Evolutionary conservation across 225 moss, liverwort and hornwort genomes (phyloP), one percentile per base, ranked within the genome.

Genomic region (Lunularia cruciata): DNA sequence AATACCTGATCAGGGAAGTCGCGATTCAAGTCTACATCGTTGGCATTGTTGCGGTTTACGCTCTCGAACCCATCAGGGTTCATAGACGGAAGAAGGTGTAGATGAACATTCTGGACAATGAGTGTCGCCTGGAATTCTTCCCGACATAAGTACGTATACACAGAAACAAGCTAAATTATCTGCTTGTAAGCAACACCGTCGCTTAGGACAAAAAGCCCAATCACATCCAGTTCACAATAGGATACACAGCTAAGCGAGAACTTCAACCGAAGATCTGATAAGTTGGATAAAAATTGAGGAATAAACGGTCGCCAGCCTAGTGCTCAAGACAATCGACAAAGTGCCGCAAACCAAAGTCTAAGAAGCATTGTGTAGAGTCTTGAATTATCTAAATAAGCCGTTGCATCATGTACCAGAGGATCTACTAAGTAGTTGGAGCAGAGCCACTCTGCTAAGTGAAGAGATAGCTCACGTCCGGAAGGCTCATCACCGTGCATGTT

Each of bases 401-500:
- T 51, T 59, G 27, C 6, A 71, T 45, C 68, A 68, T 73, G 69
- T 76, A 83, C 94, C 91, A 73, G 76, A 6, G 82, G 48, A 43
- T 95, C 87, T 67, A 72, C 78, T 38, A 60, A 71, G 75, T 94
- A 90, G 71, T 83, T 86, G 51, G 75, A 74, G 30, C 91, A 89
- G 15, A 91, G 86, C 90, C 90, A 91, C 39, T 94, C 87, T 63
- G 87, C 92, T 65, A 95, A 76, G 73, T 83, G 73, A 47, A 90
- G 78, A 57, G 78, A 77, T 72, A 89, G 76, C 60, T 90, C 87
- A 67, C 90, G 87, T 22, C 89, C 90, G 46, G 84, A 81, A 71
- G 90, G 90, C 79, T 90, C 94, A 79, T 91, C 88, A 77, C 92
- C 90, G 80, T 94, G 94, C 83, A 89, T 83, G 65, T 89, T 94